These are phyloP conservation scores for Fusarium duplospermum DNA, from an alignment of 2,329 filamentous ascomycete species.

Conservation along the genomic window DNA sequence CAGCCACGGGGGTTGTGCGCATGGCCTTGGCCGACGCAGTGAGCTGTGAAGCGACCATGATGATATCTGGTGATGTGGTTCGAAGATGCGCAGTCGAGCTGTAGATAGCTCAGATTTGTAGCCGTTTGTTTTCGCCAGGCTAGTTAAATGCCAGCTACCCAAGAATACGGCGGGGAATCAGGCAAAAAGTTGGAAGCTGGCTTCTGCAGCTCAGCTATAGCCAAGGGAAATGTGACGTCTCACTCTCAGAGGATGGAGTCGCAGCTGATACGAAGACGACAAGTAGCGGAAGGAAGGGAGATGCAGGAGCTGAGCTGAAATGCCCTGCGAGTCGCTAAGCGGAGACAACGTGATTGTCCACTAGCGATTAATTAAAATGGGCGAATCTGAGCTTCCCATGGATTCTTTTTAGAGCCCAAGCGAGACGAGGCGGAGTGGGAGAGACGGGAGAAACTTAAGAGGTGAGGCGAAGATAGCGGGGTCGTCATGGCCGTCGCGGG, in stretches of 20 bases:
- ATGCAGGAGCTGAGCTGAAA: conserved; percentile 7
- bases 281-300: conserved; percentile 5
- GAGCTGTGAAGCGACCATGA: conserved; percentile 54
- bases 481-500: conserved; percentile 32
- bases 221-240: conserved; percentile 3
- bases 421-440: conserved; percentile 14
- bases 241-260: conserved; percentile 2
- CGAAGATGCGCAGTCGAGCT: neutral
- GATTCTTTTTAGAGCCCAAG: conserved; percentile 30
- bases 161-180: neutral
- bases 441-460: conserved; percentile 2
- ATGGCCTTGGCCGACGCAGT: conserved; percentile 50
- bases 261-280: conserved; percentile 5
- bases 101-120: neutral
- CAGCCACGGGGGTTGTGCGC: conserved; percentile 43
- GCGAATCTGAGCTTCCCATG: conserved; percentile 23
- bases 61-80: conserved; percentile 7
- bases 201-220: conserved; percentile 12
- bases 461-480: conserved; percentile 22
- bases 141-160: conserved; percentile 11
- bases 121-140: conserved; percentile 5
- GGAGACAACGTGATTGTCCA: conserved; percentile 16
- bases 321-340: conserved; percentile 9
- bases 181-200: conserved; percentile 2
- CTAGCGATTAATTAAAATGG: conserved; percentile 25